phyloP scores from a whole-genome alignment of 1,284 basidiomycete species.

The Bjerkandera adusta region DNA sequence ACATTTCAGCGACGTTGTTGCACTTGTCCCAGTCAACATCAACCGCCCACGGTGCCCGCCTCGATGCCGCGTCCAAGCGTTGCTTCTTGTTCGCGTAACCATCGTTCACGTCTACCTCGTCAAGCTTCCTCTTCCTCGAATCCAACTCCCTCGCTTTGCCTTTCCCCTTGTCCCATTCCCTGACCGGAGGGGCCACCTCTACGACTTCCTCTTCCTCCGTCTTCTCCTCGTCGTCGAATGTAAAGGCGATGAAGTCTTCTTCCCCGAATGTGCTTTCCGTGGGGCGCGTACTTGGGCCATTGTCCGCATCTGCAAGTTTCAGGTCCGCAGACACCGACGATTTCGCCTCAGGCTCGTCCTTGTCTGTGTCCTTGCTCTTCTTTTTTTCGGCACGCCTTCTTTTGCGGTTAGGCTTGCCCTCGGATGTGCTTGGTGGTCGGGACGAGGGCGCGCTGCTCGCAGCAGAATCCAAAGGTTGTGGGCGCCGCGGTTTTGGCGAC shows the following conservation, averaged over 20 bases:
- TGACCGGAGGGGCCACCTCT: conserved; percentile 30
- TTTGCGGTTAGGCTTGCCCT: background rate
- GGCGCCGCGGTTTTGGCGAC: background rate
- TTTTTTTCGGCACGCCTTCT: background rate
- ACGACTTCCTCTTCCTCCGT: conserved; percentile 20
- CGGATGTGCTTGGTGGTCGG: background rate
- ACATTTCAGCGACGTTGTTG: conserved; percentile 82
- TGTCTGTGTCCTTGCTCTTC: conserved; percentile 1
- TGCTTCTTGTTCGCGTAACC: conserved; percentile 58
- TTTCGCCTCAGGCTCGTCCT: background rate
- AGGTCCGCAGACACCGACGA: background rate
- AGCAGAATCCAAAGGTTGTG: background rate
- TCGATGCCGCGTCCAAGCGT: conserved; percentile 53
- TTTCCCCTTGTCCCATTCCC: conserved; percentile 44
- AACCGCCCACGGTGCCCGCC: conserved; percentile 77
- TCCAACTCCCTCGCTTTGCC: conserved; percentile 26
- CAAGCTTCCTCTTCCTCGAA: conserved; percentile 42
- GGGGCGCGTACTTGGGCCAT: conserved; percentile 4
- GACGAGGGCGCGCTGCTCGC: background rate
- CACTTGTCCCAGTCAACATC: conserved; percentile 80
- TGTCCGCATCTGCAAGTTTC: background rate
- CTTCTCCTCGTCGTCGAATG: conserved; percentile 33
- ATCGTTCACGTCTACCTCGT: conserved; percentile 47
- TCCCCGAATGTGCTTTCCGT: conserved; percentile 29
- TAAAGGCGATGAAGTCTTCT: conserved; percentile 64